These are phyloP conservation scores for Malus sylvestris DNA, from an alignment of 306 rosid species.

Conservation along the genomic window DNA sequence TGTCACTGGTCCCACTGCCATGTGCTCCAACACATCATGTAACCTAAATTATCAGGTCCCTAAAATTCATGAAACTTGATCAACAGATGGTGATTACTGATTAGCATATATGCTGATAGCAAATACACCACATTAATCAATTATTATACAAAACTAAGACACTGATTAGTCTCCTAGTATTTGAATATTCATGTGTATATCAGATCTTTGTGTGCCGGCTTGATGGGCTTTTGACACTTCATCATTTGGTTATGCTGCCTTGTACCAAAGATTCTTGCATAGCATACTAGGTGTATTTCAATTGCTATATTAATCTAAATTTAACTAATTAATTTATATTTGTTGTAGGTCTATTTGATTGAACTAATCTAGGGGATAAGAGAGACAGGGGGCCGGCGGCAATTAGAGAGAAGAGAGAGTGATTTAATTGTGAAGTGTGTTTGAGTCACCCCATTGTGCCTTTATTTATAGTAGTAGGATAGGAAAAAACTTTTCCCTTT, in stretches of 20 bases:
- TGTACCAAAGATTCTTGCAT: slow-evolving; percentile 19
- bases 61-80: neutral
- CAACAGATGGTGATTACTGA: neutral
- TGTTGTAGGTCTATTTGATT: no score
- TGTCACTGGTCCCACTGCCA: neutral
- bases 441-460: no score
- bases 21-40: neutral
- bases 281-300: slow-evolving; percentile 13
- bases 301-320: slow-evolving; percentile 11
- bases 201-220: slow-evolving; percentile 21
- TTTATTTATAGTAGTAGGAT: no score
- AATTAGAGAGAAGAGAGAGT: no score
- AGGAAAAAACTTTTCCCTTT: no score
- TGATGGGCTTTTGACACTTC: slow-evolving; percentile 12
- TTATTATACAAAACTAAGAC: neutral
- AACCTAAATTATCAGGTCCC: neutral
- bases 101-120: neutral
- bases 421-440: no score
- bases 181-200: neutral
- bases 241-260: neutral
- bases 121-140: neutral
- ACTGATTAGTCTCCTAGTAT: neutral
- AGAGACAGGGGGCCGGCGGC: no score
- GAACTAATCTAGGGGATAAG: no score
- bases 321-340: neutral